Base-by-base conservation (phyloP, 2,329 filamentous ascomycete species). In the Aspergillus brunneoviolaceus region DNA sequence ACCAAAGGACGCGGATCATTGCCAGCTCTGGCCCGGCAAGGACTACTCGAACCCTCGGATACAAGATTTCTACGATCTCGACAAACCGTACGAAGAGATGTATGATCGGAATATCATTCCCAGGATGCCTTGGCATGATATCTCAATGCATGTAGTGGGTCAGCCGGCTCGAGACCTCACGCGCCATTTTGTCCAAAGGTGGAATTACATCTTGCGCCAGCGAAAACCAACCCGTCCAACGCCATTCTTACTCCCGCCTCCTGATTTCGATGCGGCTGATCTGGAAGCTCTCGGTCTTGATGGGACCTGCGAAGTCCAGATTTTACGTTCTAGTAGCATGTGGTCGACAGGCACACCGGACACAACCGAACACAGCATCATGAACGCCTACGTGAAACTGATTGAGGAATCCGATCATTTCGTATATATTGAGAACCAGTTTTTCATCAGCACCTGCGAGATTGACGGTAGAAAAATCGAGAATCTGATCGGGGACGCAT, bases 401-500 rank as follows among this genome's bases (percentile, higher is more conserved):
- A 99, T 99, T 67, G 89, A 95, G 65, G 89, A 94, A 65, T 97
- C 92, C 1, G 92, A 99, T 51, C 95, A 98, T 74, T 96, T 97
- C 70, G 91, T 98, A 55, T 98, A 99, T 76, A 96, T 98, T 66
- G 95, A 99, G 75, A 99, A 99, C 72, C 95, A 99, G 72, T 99
- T 98, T 78, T 99, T 96, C 80, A 90, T 99, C 74, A 96, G 91
- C 39, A 96, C 91, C 66, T 95, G 91, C 54, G 90, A 95, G 70
- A 92, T 93, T 5, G 87, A 96, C 68, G 90, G 90, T 55, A 91
- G 89, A 12, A 91, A 88, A 72, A 95, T 99, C 64, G 85, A 92
- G 74, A 99, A 99, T 75, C 87, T 89, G 65, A 97, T 99, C 67
- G 94, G 94, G 54, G 94, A 98, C 77, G 94, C 95, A 3, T 82